Evolutionary conservation across 2,329 filamentous ascomycete genomes (phyloP).

Genomic region (Dendryphion nanum): DNA sequence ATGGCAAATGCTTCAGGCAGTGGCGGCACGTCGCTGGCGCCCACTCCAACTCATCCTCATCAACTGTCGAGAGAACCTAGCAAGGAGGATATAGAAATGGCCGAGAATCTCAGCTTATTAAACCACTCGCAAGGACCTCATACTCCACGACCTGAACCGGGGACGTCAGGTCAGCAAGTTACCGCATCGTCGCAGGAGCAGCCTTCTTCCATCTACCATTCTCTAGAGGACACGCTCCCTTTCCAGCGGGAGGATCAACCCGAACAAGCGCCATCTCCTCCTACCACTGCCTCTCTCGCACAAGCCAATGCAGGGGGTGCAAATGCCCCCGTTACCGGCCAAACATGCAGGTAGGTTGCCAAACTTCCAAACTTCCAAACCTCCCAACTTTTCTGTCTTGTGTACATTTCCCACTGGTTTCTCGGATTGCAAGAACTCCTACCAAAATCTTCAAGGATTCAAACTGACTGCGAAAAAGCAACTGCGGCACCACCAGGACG

Average conservation of each 20-base stretch:
- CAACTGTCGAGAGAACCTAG: conserved; percentile 45
- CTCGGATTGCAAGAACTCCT: no score
- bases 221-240: conserved; percentile 39
- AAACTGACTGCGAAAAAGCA: conserved; percentile 57
- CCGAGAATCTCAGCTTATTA: conserved; percentile 45
- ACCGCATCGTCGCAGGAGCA: conserved; percentile 18
- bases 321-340: conserved; percentile 53
- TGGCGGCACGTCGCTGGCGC: conserved; percentile 38
- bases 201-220: conserved; percentile 38
- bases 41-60: conserved; percentile 36
- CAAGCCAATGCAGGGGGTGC: conserved; percentile 14
- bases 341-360: conserved; percentile 66
- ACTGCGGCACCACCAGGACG: conserved; percentile 91
- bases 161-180: conserved; percentile 17
- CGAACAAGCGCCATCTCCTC: conserved; percentile 20
- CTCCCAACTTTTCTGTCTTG: no score
- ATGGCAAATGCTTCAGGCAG: conserved; percentile 30
- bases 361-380: neutral
- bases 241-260: conserved; percentile 17
- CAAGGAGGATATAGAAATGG: conserved; percentile 51
- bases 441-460: no score
- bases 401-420: no score
- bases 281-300: conserved; percentile 19
- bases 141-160: conserved; percentile 15
- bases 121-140: conserved; percentile 44